phyloP scores from a whole-genome alignment of 345 rosid genomes.

The Brassica nigra region DNA sequence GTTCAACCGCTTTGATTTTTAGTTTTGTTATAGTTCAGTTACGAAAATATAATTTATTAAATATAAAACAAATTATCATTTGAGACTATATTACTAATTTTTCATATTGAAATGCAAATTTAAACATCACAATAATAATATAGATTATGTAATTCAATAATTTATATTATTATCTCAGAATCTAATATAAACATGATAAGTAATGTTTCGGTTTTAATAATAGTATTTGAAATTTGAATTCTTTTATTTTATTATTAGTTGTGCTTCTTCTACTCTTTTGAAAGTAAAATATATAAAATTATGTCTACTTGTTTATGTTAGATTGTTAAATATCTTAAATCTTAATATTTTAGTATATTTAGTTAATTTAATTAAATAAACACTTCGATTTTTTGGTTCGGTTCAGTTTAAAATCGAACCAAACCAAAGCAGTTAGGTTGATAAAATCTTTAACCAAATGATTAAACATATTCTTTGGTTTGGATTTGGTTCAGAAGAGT shows the following conservation, averaged over 20 bases:
- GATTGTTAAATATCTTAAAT: too few relatives aligned
- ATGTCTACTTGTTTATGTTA: neutral
- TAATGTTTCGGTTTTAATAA: neutral
- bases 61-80: neutral
- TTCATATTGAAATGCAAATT: neutral
- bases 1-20: too few relatives aligned
- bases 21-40: neutral
- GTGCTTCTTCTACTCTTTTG: neutral
- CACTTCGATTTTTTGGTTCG: neutral
- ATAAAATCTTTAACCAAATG: neutral
- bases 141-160: too few relatives aligned
- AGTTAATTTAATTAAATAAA: too few relatives aligned
- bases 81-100: neutral
- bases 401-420: neutral
- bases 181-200: neutral
- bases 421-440: neutral
- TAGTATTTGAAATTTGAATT: neutral
- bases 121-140: neutral
- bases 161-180: too few relatives aligned
- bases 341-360: too few relatives aligned
- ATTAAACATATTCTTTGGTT: neutral
- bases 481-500: neutral
- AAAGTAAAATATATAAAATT: neutral
- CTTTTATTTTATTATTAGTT: neutral
- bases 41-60: neutral